Base-by-base conservation (phyloP, 192 early-diverging fungal species). In the Oehlia diaphana region DNA sequence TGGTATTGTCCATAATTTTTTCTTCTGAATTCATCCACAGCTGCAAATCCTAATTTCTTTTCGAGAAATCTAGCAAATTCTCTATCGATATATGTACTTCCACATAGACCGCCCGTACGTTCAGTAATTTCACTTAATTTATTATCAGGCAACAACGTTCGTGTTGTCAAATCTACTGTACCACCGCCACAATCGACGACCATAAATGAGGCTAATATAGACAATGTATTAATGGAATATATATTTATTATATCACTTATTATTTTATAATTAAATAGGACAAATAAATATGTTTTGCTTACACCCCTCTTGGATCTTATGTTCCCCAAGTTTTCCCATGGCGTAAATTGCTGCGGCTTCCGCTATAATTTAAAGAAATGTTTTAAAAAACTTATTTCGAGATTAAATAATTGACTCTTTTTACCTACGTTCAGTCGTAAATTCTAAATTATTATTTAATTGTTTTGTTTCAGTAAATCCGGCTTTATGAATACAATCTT, bases 301-400 rank as follows among this genome's bases (percentile, higher is more conserved):
- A 69, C 67, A 33, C 16, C 82, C 82, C 31, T 79, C 78, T 53
- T 76, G 71, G 16, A 86, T 66, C 33, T 81, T 81, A 72, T 83
- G 82, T 50, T 86, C 86, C 16, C 87, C 84, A 9, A 85, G 84
- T 79, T 84, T 86, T 61, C 87, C 81, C 80, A 88, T 86, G 50
- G 87, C 87, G 68, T 90, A 90, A 53, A 90, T 79, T 21, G 89
- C 89, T 42, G 84, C 88, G 10, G 88, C 88, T 75, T 89, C 88
- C 23, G 88, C 87, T 71, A 58, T 58, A 4, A 21, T 21, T 58
- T 7, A 58, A 31, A 65, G 23, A 21, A 69, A 44, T 31, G 14
- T 69, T 21, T 42, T 14, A 21, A 21, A 2, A n/a, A 33, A 39
- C 9, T 0, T 19, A 31, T 44, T 33, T 9, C 31, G 19, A 69